phyloP scores from a whole-genome alignment of 495 filamentous ascomycete species.

The Endocarpon pusillum region DNA sequence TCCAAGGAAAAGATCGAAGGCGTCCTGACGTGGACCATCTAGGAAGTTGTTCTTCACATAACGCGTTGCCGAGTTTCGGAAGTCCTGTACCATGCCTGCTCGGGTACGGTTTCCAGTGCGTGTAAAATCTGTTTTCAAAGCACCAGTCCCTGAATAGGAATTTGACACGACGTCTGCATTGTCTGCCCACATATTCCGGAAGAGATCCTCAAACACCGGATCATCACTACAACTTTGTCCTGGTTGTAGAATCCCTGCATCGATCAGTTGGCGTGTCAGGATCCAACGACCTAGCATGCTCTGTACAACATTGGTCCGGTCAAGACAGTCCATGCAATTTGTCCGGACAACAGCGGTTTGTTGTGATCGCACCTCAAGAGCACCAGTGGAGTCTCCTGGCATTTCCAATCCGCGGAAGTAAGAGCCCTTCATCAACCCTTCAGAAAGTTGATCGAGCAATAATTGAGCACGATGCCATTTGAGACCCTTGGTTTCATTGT shows the following conservation, averaged over 20 bases:
- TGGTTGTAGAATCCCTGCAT: slow-evolving; percentile 53
- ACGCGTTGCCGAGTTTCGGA: slow-evolving; percentile 63
- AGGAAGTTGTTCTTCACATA: slow-evolving; percentile 84
- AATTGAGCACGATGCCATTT: slow-evolving; percentile 84
- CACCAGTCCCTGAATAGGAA: slow-evolving; percentile 85
- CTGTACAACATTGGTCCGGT: slow-evolving; percentile 94
- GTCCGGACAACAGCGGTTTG: slow-evolving; percentile 85
- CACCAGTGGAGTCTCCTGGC: slow-evolving; percentile 49
- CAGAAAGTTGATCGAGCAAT: slow-evolving; percentile 61
- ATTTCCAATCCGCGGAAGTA: slow-evolving; percentile 88
- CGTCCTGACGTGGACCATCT: slow-evolving; percentile 86
- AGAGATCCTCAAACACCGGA: slow-evolving; percentile 61
- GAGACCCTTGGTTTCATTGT: slow-evolving; percentile 88
- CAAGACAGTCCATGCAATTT: slow-evolving; percentile 98
- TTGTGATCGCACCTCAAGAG: slow-evolving; percentile 56
- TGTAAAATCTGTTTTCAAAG: slow-evolving; percentile 92
- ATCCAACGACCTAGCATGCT: slow-evolving; percentile 82
- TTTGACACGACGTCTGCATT: slow-evolving; percentile 91
- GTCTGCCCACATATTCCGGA: slow-evolving; percentile 95
- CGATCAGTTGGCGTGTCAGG: slow-evolving; percentile 70
- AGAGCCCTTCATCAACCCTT: slow-evolving; percentile 53
- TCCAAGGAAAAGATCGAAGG: slow-evolving; percentile 85
- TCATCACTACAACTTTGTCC: slow-evolving; percentile 59
- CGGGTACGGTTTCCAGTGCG: slow-evolving; percentile 74
- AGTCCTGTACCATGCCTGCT: slow-evolving; percentile 63